Conservation (phyloP, 2,329 filamentous ascomycete species). For the Verticillium nubilum region DNA sequence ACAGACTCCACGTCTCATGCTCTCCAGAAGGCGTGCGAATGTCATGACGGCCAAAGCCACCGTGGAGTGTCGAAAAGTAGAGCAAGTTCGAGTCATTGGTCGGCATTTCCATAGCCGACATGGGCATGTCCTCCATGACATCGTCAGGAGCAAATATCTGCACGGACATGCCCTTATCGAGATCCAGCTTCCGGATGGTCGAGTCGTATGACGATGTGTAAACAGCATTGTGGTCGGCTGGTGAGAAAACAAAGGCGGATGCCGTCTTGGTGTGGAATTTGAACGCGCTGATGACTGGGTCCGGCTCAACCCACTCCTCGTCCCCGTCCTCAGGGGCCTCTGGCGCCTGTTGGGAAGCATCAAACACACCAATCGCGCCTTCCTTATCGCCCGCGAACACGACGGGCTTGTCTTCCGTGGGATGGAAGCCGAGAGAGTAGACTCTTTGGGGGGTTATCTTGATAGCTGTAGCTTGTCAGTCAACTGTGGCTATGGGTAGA, state of each 20-base stretch:
- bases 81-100: slow-evolving; percentile 64
- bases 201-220: slow-evolving; percentile 91
- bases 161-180: slow-evolving; percentile 71
- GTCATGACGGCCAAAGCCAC: slow-evolving; percentile 77
- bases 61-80: slow-evolving; percentile 83
- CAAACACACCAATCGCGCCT: slow-evolving; percentile 84
- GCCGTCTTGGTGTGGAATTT: slow-evolving; percentile 90
- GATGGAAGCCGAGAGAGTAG: slow-evolving; percentile 86
- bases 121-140: slow-evolving; percentile 64
- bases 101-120: slow-evolving; percentile 81
- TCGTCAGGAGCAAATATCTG: slow-evolving; percentile 76
- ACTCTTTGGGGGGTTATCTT: slow-evolving; percentile 86
- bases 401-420: slow-evolving; percentile 76
- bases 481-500: background rate
- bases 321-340: slow-evolving; percentile 56
- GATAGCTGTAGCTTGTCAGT: slow-evolving; percentile 52
- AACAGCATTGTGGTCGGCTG: slow-evolving; percentile 66
- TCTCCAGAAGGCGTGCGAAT: slow-evolving; percentile 50
- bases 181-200: slow-evolving; percentile 79
- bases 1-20: slow-evolving; percentile 67
- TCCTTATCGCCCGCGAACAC: slow-evolving; percentile 94
- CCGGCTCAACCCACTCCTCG: slow-evolving; percentile 59
- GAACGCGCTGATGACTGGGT: slow-evolving; percentile 80
- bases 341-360: slow-evolving; percentile 66
- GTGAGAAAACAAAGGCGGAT: slow-evolving; percentile 73